Percentiles rank a stretch among this genome's conserved stretches.
These are phyloP conservation scores for Trichoderma breve DNA, from an alignment of 2,329 filamentous ascomycete species.

Conservation along the genomic window DNA sequence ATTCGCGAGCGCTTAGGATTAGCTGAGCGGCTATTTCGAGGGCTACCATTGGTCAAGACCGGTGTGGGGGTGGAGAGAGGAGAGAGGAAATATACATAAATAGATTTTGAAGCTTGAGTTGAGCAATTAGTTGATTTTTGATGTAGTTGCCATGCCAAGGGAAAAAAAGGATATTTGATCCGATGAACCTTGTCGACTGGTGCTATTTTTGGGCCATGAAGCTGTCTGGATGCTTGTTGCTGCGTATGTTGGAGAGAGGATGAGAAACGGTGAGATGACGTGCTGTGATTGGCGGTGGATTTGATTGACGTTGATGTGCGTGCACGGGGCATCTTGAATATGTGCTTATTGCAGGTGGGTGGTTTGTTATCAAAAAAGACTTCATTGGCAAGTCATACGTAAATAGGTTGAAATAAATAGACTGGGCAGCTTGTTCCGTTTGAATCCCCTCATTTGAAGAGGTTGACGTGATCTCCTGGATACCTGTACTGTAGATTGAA, in stretches of 20 bases:
- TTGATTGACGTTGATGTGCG: not conserved
- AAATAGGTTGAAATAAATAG: not conserved
- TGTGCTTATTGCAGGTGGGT: not conserved
- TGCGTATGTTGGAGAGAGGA: not conserved
- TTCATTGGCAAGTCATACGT: not conserved
- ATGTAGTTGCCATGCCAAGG: not conserved
- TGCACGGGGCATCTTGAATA: not conserved
- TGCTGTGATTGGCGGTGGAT: not conserved
- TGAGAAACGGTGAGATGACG: not conserved
- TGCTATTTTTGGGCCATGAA: constrained; percentile 1
- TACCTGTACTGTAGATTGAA: not conserved
- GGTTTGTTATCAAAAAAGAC: not conserved
- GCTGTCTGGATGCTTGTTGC: not conserved
- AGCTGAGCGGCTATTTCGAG: constrained; percentile 17
- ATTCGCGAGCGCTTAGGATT: constrained; percentile 18
- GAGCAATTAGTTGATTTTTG: not conserved
- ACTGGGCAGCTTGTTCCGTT: not conserved
- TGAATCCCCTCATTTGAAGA: not conserved
- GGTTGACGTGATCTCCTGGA: not conserved
- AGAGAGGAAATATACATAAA: not conserved
- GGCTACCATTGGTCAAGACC: not conserved
- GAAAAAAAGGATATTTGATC: not conserved
- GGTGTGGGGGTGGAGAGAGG: constrained; percentile 2
- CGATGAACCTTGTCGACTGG: not conserved
- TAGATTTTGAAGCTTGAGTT: not conserved